Conservation (phyloP, 2,329 filamentous ascomycete genomes). For the Diaporthe destruens region DNA sequence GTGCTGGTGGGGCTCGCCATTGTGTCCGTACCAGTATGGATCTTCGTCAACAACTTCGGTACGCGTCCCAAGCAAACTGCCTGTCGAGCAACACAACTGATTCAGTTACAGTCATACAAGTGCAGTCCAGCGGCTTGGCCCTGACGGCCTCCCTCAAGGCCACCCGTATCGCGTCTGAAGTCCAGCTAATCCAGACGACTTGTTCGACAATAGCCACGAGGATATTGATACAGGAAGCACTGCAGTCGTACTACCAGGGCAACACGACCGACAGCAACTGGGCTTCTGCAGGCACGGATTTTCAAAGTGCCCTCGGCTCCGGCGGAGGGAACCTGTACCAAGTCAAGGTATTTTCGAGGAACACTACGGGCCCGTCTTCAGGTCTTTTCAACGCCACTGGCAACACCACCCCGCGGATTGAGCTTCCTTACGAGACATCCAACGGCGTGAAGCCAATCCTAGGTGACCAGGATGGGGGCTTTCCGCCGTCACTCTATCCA, state of each 20-base stretch:
- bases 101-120: constrained; percentile 54
- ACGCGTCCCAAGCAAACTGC: background rate
- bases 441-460: constrained; percentile 72
- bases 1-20: constrained; percentile 82
- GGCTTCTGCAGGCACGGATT: constrained; percentile 70
- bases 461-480: constrained; percentile 74
- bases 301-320: constrained; percentile 76
- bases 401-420: constrained; percentile 60
- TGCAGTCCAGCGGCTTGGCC: constrained; percentile 72
- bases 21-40: constrained; percentile 81
- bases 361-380: constrained; percentile 66
- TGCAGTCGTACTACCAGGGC: constrained; percentile 65
- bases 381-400: constrained; percentile 77
- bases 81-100: background rate
- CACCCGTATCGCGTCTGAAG: constrained; percentile 81
- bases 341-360: constrained; percentile 78
- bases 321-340: constrained; percentile 73
- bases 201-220: constrained; percentile 79
- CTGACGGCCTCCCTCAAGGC: constrained; percentile 90
- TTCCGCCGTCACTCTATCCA: constrained; percentile 79
- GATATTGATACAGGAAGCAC: constrained; percentile 67
- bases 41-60: constrained; percentile 66
- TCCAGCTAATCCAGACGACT: constrained; percentile 82
- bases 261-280: constrained; percentile 73
- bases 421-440: constrained; percentile 70